A percentile compares a stretch with the other conserved stretches of the same genome.
Evolutionary conservation across 352 stramenopile genomes (phyloP).

Genomic region (Globisporangium heterothallicum): DNA sequence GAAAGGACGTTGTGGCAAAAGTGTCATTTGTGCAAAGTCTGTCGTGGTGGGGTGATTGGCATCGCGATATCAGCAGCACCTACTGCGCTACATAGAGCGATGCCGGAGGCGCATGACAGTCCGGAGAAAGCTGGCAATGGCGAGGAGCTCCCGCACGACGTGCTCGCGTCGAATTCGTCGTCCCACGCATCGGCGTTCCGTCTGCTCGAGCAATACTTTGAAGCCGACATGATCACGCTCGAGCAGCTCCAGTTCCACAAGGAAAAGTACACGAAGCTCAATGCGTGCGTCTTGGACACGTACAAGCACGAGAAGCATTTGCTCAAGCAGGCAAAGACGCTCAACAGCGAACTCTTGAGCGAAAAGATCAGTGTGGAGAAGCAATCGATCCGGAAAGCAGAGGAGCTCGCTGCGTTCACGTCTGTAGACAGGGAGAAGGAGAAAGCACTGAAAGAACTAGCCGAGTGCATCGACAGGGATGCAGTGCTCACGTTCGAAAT

Average conservation of each 20-base stretch:
- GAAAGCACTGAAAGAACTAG: constrained; percentile 66
- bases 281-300: constrained; percentile 63
- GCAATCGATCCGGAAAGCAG: constrained; percentile 77
- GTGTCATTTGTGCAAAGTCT: neutral
- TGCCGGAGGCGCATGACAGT: neutral
- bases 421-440: constrained; percentile 81
- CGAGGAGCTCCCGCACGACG: constrained; percentile 15
- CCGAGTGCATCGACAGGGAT: constrained; percentile 73
- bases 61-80: neutral
- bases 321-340: constrained; percentile 73
- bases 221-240: constrained; percentile 77
- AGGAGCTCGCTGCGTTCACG: constrained; percentile 68
- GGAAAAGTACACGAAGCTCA: constrained; percentile 68
- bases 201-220: constrained; percentile 79
- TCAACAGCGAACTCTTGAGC: constrained; percentile 78
- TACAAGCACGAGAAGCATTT: constrained; percentile 82
- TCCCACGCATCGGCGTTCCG: constrained; percentile 65
- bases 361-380: constrained; percentile 87
- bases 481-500: constrained; percentile 84
- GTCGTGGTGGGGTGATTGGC: neutral
- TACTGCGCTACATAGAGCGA: neutral
- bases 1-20: neutral
- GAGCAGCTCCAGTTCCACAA: constrained; percentile 80
- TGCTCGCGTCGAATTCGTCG: constrained; percentile 40
- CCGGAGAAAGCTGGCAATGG: neutral